Percentiles rank a stretch among this genome's conserved stretches.
phyloP scores from a whole-genome alignment of 768 basidiomycete species.

The Lentinus brumalis region DNA sequence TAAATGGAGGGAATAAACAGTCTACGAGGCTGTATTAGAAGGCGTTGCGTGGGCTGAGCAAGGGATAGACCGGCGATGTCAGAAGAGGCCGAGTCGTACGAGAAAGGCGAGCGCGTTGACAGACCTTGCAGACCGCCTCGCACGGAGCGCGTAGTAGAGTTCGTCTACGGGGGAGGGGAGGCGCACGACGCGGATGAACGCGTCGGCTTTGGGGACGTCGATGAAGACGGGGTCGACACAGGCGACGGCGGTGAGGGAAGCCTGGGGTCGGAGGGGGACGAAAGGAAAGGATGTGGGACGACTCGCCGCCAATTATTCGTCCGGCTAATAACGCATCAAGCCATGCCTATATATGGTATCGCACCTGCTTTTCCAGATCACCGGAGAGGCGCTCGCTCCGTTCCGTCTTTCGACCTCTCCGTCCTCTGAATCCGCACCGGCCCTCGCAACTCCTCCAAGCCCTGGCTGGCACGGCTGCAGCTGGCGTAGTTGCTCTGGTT shows the following conservation, averaged over 20 bases:
- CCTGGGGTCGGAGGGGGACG: constrained; percentile 6
- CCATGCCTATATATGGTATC: constrained; percentile 7
- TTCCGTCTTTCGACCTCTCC: not conserved
- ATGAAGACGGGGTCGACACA: constrained; percentile 10
- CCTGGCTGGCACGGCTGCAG: not conserved
- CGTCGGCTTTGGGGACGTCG: constrained; percentile 17
- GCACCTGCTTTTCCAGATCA: constrained; percentile 6
- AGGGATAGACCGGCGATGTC: not conserved
- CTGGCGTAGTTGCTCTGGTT: not conserved
- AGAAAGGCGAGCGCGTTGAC: not conserved
- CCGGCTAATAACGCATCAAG: constrained; percentile 15
- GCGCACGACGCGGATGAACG: constrained; percentile 18
- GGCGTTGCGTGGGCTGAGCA: constrained; percentile 5
- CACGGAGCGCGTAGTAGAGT: constrained; percentile 2
- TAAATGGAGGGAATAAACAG: constrained; percentile 21
- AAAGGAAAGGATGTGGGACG: constrained; percentile 17
- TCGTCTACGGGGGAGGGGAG: constrained; percentile 6
- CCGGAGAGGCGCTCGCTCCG: not conserved
- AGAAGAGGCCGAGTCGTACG: not conserved
- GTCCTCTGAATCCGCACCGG: not conserved
- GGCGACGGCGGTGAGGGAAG: not conserved
- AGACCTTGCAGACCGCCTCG: constrained; percentile 4
- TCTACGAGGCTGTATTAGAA: constrained; percentile 13
- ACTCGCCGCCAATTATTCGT: constrained; percentile 16
- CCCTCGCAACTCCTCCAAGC: not conserved